Conservation (phyloP, 257 asterid genomes). For the Nicotiana knightiana region DNA sequence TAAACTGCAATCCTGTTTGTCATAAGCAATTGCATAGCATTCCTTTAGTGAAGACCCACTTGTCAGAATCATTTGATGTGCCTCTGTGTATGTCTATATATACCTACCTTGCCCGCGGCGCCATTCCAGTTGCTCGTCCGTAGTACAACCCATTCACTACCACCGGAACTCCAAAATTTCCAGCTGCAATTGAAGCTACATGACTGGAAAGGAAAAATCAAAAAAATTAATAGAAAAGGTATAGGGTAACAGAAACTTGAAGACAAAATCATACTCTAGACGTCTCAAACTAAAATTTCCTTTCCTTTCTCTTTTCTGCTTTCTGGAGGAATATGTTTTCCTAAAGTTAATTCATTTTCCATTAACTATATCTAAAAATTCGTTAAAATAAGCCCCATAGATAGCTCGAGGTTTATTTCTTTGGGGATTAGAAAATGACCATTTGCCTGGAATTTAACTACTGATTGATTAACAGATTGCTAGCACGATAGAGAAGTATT, state of each 20-base stretch:
- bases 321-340: no score
- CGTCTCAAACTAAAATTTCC: no score
- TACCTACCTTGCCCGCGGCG: slow-evolving; percentile 85
- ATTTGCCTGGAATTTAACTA: not conserved
- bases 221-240: no score
- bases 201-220: slow-evolving; percentile 37
- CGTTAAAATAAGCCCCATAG: no score
- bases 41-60: not conserved
- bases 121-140: slow-evolving; percentile 94
- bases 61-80: not conserved
- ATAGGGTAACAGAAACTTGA: no score
- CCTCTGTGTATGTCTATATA: not conserved
- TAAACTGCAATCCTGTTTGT: slow-evolving; percentile 73
- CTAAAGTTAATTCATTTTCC: no score
- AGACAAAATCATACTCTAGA: no score
- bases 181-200: slow-evolving; percentile 94
- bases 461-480: no score
- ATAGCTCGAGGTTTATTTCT: not conserved
- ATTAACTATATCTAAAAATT: no score
- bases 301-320: no score
- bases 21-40: not conserved
- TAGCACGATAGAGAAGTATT: not conserved
- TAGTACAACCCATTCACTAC: slow-evolving; percentile 74
- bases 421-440: not conserved
- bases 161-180: slow-evolving; percentile 81